Evolutionary conservation across 352 stramenopile species (phyloP).

Genomic region (Phytopythium aichiense): DNA sequence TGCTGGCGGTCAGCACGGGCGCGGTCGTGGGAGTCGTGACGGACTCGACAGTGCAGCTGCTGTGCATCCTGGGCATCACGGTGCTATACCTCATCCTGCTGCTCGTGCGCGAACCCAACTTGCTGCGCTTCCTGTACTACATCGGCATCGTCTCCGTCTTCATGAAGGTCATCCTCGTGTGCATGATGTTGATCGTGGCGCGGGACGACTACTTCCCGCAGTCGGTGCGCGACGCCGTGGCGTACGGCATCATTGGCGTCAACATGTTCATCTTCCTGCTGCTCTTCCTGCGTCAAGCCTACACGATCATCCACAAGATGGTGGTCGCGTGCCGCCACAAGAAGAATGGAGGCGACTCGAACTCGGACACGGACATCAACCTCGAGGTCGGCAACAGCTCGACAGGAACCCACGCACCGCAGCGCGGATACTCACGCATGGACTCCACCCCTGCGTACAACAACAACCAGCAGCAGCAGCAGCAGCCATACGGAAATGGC

Average conservation of each 20-base stretch:
- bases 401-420: constrained; percentile 8
- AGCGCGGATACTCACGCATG: constrained; percentile 22
- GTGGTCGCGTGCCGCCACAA: constrained; percentile 32
- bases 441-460: constrained; percentile 20
- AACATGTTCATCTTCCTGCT: constrained; percentile 85
- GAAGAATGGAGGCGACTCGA: constrained; percentile 23
- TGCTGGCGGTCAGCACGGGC: constrained; percentile 64
- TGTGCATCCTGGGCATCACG: constrained; percentile 69
- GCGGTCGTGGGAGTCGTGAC: constrained; percentile 71
- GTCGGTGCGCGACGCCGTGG: constrained; percentile 69
- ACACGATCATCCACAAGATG: constrained; percentile 74
- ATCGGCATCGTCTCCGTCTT: constrained; percentile 72
- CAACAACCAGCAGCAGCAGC: constrained; percentile 15
- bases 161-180: constrained; percentile 77
- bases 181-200: constrained; percentile 75
- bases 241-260: constrained; percentile 82
- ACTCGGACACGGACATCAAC: constrained; percentile 41
- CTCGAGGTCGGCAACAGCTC: constrained; percentile 40
- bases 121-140: constrained; percentile 83
- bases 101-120: constrained; percentile 64
- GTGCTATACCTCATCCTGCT: constrained; percentile 71
- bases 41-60: constrained; percentile 60
- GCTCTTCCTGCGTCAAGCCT: constrained; percentile 75
- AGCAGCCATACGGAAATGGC: constrained; percentile 3
- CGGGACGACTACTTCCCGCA: constrained; percentile 81